Percentiles rank a stretch among this genome's conserved stretches.
phyloP scores from a whole-genome alignment of 2,329 filamentous ascomycete genomes.

The Macrophomina pseudophaseolina region DNA sequence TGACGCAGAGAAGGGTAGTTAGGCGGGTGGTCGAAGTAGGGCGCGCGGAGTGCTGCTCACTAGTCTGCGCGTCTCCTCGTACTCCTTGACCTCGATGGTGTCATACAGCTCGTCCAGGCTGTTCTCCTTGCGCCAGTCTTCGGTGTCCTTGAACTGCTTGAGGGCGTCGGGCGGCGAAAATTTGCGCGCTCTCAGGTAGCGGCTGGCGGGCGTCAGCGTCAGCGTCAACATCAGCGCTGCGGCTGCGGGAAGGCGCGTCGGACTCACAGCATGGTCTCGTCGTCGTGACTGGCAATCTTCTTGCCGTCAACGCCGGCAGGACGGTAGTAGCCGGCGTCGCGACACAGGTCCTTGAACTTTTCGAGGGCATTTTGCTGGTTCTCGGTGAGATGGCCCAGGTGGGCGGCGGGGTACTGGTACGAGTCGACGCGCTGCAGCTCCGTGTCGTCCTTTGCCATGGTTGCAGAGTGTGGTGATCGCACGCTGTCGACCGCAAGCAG shows the following conservation, averaged over 20 bases:
- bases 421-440: slow-evolving; percentile 45
- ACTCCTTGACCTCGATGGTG: slow-evolving; percentile 83
- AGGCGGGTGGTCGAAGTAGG: neutral
- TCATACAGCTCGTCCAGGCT: slow-evolving; percentile 79
- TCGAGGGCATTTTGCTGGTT: slow-evolving; percentile 70
- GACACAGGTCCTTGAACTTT: slow-evolving; percentile 73
- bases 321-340: slow-evolving; percentile 68
- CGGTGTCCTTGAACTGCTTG: slow-evolving; percentile 84
- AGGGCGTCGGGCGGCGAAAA: slow-evolving; percentile 80
- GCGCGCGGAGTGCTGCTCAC: slow-evolving; percentile 52
- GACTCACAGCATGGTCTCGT: slow-evolving; percentile 71
- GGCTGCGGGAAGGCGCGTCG: slow-evolving; percentile 33
- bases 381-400: slow-evolving; percentile 75
- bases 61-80: slow-evolving; percentile 78
- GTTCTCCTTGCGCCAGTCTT: slow-evolving; percentile 83
- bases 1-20: slow-evolving; percentile 33
- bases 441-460: slow-evolving; percentile 18
- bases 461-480: neutral
- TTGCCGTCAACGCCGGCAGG: slow-evolving; percentile 45
- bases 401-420: slow-evolving; percentile 73
- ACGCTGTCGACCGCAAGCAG: neutral
- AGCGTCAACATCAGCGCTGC: neutral
- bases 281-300: slow-evolving; percentile 67
- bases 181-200: slow-evolving; percentile 83
- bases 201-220: slow-evolving; percentile 55